phyloP scores from a whole-genome alignment of 352 stramenopile species.

The Phytophthora aleatoria region DNA sequence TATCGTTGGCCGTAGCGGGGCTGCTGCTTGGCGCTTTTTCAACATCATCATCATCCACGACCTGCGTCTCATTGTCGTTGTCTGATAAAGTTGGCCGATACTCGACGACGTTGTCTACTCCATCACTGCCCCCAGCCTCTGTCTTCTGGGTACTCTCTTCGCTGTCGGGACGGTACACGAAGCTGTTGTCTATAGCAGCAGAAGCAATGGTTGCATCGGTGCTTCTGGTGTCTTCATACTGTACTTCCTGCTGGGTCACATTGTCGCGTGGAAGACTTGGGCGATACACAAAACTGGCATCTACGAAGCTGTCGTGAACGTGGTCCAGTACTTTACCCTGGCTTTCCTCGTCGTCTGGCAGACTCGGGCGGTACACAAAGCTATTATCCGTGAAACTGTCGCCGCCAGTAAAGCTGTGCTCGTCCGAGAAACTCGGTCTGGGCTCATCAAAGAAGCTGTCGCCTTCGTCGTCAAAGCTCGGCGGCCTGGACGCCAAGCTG shows the following conservation, averaged over 20 bases:
- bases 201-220: too few relatives aligned
- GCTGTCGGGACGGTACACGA: conserved; percentile 3
- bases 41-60: background rate
- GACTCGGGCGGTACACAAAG: conserved; percentile 33
- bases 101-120: background rate
- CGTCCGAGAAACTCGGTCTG: conserved; percentile 31
- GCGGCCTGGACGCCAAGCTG: conserved; percentile 24
- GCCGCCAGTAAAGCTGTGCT: conserved; percentile 26
- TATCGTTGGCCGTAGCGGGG: background rate
- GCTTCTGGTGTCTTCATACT: background rate
- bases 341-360: conserved; percentile 20
- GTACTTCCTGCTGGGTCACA: background rate
- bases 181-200: background rate
- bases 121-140: background rate
- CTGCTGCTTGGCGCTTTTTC: background rate
- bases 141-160: background rate
- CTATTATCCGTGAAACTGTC: conserved; percentile 33
- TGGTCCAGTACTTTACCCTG: background rate
- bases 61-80: background rate
- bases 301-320: conserved; percentile 14
- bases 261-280: background rate
- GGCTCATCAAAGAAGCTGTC: conserved; percentile 29
- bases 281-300: conserved; percentile 20
- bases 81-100: conserved; percentile 11
- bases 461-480: conserved; percentile 19